Evolutionary conservation across 1,139 yeast species (phyloP), one percentile per base, ranked within the genome.

Genomic region (Pichia sp.): DNA sequence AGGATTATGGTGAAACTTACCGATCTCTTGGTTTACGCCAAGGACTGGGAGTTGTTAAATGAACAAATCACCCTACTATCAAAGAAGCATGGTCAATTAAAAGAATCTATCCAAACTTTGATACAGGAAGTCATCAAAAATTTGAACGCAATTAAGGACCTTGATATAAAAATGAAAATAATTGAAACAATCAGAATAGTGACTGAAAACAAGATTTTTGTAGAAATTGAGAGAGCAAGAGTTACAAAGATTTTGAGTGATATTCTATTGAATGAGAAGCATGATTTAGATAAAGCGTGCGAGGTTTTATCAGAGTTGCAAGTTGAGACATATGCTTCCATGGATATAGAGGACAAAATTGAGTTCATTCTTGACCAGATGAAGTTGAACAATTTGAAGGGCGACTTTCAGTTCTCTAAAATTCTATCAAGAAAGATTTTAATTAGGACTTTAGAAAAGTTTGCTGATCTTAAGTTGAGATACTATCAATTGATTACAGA

Each of bases 61-160:
- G 99, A 93, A 67, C 90, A 90, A 69, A 78, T 93, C 56, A 82
- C 84, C 15, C 71, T 85, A 43, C 78, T 95, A 52, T 82, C 95
- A 15, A 95, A 95, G 76, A 95, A 95, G 69, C 99, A 95, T 68
- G 99, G 99, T 11, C 99, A 95, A 72, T 76, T 93, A 68, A 93
- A 93, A 70, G 79, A 90, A 48, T 87, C 96, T 3, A 87, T 90
- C 56, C 93, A 90, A 67, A 71, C 77, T 31, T 82, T 93, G 77
- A 80, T 93, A 52, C 90, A 89, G 68, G 78, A 80, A 55, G 85
- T 85, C 30, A 88, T 90, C 67, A 77, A 77, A 47, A 76, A 76
- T 60, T 74, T 93, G 64, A 82, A 80, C 55, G 71, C 76, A 51
- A 79, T 89, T 50, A 78, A 81, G 41, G 76, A 77, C 59, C 72